Evolutionary conservation across 2,329 filamentous ascomycete genomes (phyloP), one percentile per base, ranked within the genome.

Genomic region (Boeremia lycopersici): DNA sequence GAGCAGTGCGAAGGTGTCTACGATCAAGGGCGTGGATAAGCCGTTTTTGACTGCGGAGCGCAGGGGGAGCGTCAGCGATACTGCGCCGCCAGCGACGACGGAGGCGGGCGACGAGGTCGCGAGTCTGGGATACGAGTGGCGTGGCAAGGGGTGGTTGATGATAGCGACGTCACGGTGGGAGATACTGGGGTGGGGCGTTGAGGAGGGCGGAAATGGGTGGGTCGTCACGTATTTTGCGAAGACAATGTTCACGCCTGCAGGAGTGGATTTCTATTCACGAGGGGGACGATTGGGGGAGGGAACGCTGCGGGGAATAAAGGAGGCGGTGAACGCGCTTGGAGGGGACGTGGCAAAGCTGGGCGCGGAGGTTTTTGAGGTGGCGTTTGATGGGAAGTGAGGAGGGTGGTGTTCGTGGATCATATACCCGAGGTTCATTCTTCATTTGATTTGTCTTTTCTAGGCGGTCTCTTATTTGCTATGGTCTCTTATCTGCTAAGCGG

Each of bases 221-320:
- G 86, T 84, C 1, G 89, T 96, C 12, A 96, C 90, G 4, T 93
- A 88, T 81, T 96, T 96, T 74, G 87, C 88, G 59, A 87, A 89
- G 68, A 96, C 90, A 23, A 63, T 93, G 39, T 96, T 96, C 64
- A 95, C 91, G 6, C 88, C 89, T 59, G 89, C 91, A 52, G 91
- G 91, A 0, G 68, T 96, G 28, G 91, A 96, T 75, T 75, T 96
- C 9, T 95, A 93, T 73, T 86, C 85, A 40, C 81, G 89, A 63
- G 79, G 82, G 13, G 81, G 76, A 46, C 82, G 81, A 58, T 60
- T 91, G 59, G 82, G 80, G 49, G 76, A 82, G 52, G 81, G 78
- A 69, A 84, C 86, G 48, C 80, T 86, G 34, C 76, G 74, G 44
- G 78, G 71, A 25, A 84, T 93, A 56, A 79, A 83, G 69, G 73